Conservation (phyloP, 352 stramenopile species). For the Pythium apleroticum region DNA sequence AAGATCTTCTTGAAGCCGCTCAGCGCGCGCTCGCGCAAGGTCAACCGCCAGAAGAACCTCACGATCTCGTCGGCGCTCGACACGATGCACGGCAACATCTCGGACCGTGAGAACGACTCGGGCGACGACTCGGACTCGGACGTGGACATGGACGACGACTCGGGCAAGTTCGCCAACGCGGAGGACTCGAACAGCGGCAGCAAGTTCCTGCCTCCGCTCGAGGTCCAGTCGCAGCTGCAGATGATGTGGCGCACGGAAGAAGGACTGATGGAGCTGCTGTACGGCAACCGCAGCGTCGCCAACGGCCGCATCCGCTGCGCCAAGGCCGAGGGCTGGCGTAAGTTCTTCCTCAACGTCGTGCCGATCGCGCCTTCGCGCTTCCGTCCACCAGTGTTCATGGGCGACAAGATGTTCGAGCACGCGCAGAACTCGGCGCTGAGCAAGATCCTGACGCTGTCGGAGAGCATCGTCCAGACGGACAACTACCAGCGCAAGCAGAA, state of each 20-base stretch:
- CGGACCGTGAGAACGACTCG: constrained; percentile 43
- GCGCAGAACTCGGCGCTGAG: constrained; percentile 95
- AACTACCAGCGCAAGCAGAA: constrained; percentile 46
- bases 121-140: constrained; percentile 78
- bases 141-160: constrained; percentile 50
- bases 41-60: constrained; percentile 83
- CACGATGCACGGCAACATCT: constrained; percentile 74
- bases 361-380: constrained; percentile 97
- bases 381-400: constrained; percentile 96
- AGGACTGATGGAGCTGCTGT: constrained; percentile 92
- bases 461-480: constrained; percentile 83
- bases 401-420: constrained; percentile 96
- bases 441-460: constrained; percentile 93
- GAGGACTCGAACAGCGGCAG: constrained; percentile 74
- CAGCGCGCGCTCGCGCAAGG: constrained; percentile 73
- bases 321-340: constrained; percentile 82
- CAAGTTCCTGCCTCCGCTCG: constrained; percentile 94
- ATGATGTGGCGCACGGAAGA: constrained; percentile 95
- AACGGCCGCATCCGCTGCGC: constrained; percentile 48
- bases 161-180: constrained; percentile 43
- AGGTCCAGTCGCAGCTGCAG: constrained; percentile 95
- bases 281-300: constrained; percentile 80
- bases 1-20: constrained; percentile 97
- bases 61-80: constrained; percentile 80
- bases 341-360: constrained; percentile 97